A percentile compares a stretch with the other conserved stretches of the same genome.
These are phyloP conservation scores for Vitis hybrid DNA, from an alignment of 177 flowering plant species.

Conservation along the genomic window DNA sequence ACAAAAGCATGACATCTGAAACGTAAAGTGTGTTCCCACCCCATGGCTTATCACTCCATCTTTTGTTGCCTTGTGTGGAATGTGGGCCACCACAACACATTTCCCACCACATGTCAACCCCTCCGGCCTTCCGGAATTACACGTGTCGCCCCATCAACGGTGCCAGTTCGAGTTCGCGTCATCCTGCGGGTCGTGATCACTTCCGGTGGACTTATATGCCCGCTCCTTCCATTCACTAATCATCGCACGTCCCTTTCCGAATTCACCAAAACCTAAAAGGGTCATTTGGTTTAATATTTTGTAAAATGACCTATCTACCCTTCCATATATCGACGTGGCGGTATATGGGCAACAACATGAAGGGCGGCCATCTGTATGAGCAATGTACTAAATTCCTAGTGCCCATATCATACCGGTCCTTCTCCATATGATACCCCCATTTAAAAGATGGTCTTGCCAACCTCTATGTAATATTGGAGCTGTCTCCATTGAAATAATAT, in stretches of 20 bases:
- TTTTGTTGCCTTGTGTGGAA: constrained; percentile 20
- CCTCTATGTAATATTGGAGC: constrained; percentile 3
- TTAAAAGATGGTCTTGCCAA: constrained; percentile 8
- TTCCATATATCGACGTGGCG: too few species aligned
- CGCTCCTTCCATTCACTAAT: neutral
- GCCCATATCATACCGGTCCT: too few species aligned
- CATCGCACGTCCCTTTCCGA: constrained; percentile 1
- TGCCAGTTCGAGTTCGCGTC: constrained; percentile 8
- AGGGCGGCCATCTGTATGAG: too few species aligned
- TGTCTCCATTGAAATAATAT: neutral
- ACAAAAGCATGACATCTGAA: constrained; percentile 35
- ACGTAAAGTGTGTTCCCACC: constrained; percentile 20
- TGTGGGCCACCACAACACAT: constrained; percentile 22
- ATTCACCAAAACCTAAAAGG: neutral
- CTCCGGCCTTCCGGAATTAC: neutral
- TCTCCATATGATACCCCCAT: neutral
- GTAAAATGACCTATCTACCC: too few species aligned
- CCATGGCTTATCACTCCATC: constrained; percentile 21
- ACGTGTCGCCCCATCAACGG: constrained; percentile 25
- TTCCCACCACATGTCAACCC: constrained; percentile 20
- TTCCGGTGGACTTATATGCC: neutral
- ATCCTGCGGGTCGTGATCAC: neutral
- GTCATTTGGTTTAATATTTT: too few species aligned
- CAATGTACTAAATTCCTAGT: too few species aligned
- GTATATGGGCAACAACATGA: too few species aligned